Conservation (phyloP, 2,329 filamentous ascomycete species). For the Cordyceps javanica region DNA sequence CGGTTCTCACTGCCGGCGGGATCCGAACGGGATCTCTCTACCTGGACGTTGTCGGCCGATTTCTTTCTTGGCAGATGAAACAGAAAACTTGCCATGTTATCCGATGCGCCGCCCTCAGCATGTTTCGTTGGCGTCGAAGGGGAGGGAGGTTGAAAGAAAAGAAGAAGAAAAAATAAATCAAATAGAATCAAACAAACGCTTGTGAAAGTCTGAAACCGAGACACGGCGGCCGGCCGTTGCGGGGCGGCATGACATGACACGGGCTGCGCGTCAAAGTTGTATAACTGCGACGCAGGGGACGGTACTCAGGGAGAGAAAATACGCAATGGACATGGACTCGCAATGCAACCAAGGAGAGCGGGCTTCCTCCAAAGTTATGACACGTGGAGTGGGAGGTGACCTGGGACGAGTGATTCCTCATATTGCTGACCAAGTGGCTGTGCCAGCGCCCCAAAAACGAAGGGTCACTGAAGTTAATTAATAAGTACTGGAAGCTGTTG, state of each 20-base stretch:
- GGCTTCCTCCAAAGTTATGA: too few relatives aligned
- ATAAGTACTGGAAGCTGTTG: too few relatives aligned
- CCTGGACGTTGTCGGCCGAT: too few relatives aligned
- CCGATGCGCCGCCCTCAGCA: neutral
- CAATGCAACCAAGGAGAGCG: too few relatives aligned
- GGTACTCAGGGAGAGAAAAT: neutral
- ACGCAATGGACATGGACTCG: neutral
- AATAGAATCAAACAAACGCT: too few relatives aligned
- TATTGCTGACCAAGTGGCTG: neutral
- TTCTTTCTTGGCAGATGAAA: neutral
- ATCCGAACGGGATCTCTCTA: too few relatives aligned
- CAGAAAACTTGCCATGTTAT: neutral
- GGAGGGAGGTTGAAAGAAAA: too few relatives aligned
- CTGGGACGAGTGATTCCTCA: neutral
- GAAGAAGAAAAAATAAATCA: too few relatives aligned
- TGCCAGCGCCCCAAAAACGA: neutral
- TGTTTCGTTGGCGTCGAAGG: neutral
- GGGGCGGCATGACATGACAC: too few relatives aligned
- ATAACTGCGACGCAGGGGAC: neutral
- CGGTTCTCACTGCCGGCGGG: too few relatives aligned
- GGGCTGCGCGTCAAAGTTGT: neutral
- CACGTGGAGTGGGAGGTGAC: neutral
- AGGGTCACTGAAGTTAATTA: too few relatives aligned
- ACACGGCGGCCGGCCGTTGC: too few relatives aligned
- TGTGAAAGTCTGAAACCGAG: neutral